Evolutionary conservation across 768 basidiomycete genomes (phyloP), one percentile per base, ranked within the genome.

Genomic region (Hypsizygus marmoreus): DNA sequence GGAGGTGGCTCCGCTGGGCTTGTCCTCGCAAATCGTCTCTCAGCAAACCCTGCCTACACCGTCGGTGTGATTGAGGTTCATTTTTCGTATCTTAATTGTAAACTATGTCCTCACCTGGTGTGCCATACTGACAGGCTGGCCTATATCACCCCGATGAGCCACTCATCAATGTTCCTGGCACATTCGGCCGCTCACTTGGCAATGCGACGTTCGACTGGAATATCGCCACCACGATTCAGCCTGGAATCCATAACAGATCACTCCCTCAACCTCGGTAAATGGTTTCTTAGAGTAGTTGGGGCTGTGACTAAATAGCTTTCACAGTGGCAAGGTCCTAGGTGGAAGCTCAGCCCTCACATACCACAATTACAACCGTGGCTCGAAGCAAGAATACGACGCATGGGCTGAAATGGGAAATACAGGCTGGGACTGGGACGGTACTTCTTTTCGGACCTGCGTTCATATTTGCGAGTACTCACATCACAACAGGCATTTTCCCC

Each of bases 51-150:
- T 7, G 39, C 45, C 4, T 36, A 60, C 37, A 56, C 40, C 16
- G 56, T 66, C 14, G 57, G 60, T 16, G 62, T 66, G 14, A 48
- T 66, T 9, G 65, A 66, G 43, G 47, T 48, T 32, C 11, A 29
- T 31, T 29, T 19, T 16, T 6, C n/a, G n/a, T n/a, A n/a, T n/a
- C n/a, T n/a, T n/a, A n/a, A n/a, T n/a, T 24, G 2, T 9, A 36
- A 30, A 2, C 14, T 13, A 16, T 12, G 7, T 14, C 20, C 24
- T n/a, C 23, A 17, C 16, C 39, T 40, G 4, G 25, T 34, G n/a
- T n/a, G n/a, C 3, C 23, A 24, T 40, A 16, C 28, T 7, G 4
- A 40, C 19, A 48, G 47, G 65, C 65, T 13, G 65, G 65, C 8
- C 40, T 49, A 14, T 51, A 50, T 41, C 54, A 55, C 45, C 47